Percentiles rank a stretch among this genome's conserved stretches.
phyloP scores from a whole-genome alignment of 306 rosid species.

The Adenanthera pavonina region DNA sequence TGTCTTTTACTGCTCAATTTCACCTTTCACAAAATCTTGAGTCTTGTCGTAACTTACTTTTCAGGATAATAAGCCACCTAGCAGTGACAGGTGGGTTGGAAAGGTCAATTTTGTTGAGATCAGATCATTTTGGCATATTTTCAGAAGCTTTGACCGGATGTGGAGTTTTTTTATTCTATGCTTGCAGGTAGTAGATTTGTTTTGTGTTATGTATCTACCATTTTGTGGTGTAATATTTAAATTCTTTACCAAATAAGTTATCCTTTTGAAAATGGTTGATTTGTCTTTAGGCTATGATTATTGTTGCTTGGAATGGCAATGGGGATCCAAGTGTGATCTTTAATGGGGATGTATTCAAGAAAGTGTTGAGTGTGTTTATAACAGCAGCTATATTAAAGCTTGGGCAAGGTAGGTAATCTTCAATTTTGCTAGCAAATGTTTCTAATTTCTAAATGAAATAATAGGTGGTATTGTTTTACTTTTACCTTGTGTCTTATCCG shows the following conservation, averaged over 20 bases:
- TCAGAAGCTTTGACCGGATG: conserved; percentile 99
- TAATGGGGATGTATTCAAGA: conserved; percentile 74
- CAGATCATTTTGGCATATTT: conserved; percentile 93
- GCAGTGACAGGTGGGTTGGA: conserved; percentile 86
- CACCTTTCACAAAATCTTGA: conserved; percentile 23
- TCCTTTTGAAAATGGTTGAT: conserved; percentile 39
- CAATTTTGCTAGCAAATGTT: conserved; percentile 3
- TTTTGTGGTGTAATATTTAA: not conserved
- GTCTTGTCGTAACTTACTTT: conserved; percentile 32
- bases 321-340: conserved; percentile 80
- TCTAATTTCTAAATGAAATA: not conserved
- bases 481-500: conserved; percentile 4
- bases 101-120: conserved; percentile 96
- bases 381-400: conserved; percentile 94
- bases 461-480: not conserved
- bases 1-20: not conserved
- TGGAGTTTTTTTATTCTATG: conserved; percentile 92
- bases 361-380: conserved; percentile 85
- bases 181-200: conserved; percentile 74
- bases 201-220: conserved; percentile 7
- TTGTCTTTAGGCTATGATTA: conserved; percentile 82
- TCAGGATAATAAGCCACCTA: conserved; percentile 70
- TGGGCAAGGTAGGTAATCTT: conserved; percentile 72
- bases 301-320: conserved; percentile 91
- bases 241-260: conserved; percentile 18